Conservation (phyloP, 352 stramenopile genomes). For the Globisporangium cystogenes region DNA sequence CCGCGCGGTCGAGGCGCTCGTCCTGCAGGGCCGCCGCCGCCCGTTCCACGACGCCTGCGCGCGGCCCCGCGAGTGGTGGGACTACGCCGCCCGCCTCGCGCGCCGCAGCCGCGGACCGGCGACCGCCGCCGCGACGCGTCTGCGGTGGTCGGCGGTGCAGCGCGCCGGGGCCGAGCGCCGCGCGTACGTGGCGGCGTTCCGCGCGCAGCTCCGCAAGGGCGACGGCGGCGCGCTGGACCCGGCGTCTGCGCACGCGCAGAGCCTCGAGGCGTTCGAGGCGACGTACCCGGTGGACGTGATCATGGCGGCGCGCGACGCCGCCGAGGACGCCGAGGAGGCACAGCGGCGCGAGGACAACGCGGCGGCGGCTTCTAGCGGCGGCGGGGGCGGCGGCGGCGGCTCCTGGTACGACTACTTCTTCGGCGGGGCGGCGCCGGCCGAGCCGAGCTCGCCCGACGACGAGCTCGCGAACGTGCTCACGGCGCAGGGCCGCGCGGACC, state of each 20-base stretch:
- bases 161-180: constrained; percentile 45
- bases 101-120: too few species aligned
- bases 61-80: constrained; percentile 66
- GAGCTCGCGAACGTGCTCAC: constrained; percentile 43
- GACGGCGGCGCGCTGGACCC: constrained; percentile 23
- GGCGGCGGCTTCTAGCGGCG: constrained; percentile 12
- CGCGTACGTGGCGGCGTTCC: constrained; percentile 55
- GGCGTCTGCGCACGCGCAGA: constrained; percentile 32
- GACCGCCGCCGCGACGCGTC: constrained; percentile 5
- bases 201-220: constrained; percentile 37
- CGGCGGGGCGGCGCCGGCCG: constrained; percentile 18
- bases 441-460: constrained; percentile 8
- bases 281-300: constrained; percentile 68
- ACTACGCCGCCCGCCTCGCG: constrained; percentile 53
- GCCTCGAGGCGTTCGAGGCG: constrained; percentile 46
- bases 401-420: constrained; percentile 87
- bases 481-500: constrained; percentile 52
- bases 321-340: constrained; percentile 43
- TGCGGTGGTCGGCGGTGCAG: constrained; percentile 59
- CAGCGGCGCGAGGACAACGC: constrained; percentile 10
- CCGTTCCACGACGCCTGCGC: constrained; percentile 39
- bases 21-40: constrained; percentile 45
- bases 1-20: constrained; percentile 57
- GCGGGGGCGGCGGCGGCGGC: constrained; percentile 14
- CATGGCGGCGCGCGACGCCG: constrained; percentile 49